phyloP scores from a whole-genome alignment of 768 basidiomycete species.

The Pseudohyphozyma bogoriensis region DNA sequence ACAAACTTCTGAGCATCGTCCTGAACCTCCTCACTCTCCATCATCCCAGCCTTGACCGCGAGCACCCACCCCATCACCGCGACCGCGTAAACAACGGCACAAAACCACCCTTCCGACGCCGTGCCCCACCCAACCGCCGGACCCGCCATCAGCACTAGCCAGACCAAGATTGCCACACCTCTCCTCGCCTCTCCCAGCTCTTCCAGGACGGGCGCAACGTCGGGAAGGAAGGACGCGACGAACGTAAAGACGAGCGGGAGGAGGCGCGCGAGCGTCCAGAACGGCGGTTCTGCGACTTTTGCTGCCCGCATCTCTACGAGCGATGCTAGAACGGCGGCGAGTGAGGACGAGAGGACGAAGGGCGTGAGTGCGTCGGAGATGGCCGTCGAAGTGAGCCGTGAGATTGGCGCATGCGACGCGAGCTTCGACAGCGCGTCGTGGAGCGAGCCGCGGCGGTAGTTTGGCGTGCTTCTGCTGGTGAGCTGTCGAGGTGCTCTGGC shows the following conservation, averaged over 20 bases:
- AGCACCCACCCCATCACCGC: neutral
- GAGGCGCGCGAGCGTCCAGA: slow-evolving; percentile 5
- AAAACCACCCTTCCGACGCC: neutral
- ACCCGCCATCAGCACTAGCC: neutral
- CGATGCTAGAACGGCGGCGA: neutral
- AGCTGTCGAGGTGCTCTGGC: neutral
- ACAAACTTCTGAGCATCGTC: too few species aligned
- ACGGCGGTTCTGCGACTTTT: neutral
- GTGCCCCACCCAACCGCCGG: neutral
- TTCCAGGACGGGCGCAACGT: neutral
- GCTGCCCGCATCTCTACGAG: neutral
- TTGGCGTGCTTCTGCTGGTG: neutral
- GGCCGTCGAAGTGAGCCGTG: neutral
- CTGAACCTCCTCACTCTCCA: neutral
- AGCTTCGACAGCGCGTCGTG: neutral
- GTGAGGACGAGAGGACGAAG: neutral
- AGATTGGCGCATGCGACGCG: neutral
- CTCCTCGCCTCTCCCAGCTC: neutral
- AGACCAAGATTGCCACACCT: neutral
- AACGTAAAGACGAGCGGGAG: neutral
- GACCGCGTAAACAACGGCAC: neutral
- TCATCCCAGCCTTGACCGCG: neutral
- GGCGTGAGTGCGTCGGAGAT: neutral
- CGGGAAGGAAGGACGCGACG: neutral
- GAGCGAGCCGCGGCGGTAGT: too few species aligned